Evolutionary conservation across 2,329 filamentous ascomycete genomes (phyloP).

Genomic region (Atkinsonella texensis): DNA sequence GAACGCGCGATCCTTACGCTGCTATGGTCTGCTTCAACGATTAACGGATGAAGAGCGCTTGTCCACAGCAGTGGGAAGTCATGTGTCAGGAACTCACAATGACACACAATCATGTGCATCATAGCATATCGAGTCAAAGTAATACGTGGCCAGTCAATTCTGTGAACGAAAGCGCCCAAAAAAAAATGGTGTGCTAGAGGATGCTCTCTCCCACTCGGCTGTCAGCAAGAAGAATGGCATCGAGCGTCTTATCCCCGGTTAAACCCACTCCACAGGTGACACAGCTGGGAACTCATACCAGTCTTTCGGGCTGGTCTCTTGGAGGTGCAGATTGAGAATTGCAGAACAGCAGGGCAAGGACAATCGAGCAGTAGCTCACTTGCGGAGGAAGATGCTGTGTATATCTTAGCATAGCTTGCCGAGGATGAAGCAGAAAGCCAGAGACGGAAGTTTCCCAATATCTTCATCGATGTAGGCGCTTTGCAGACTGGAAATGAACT

Average conservation of each 20-base stretch:
- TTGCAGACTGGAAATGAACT: background rate
- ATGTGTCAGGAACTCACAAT: background rate
- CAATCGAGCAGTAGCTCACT: background rate
- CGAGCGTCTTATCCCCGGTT: background rate
- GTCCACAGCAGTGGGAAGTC: background rate
- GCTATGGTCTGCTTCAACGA: background rate
- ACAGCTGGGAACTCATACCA: background rate
- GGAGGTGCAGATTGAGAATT: background rate
- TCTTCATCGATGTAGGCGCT: background rate
- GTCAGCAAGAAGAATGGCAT: background rate
- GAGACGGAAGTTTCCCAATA: background rate
- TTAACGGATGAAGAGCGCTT: background rate
- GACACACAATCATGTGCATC: too few species aligned
- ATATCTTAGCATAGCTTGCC: background rate
- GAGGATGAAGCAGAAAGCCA: background rate
- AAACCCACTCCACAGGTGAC: background rate
- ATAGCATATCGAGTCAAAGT: background rate
- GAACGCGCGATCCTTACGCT: slow-evolving; percentile 3
- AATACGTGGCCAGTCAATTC: background rate
- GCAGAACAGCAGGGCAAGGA: background rate
- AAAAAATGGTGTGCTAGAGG: background rate
- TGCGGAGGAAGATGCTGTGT: background rate
- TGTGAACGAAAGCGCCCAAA: background rate
- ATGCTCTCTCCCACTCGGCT: background rate
- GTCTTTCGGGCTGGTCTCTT: background rate